phyloP scores from a whole-genome alignment of 257 asterid genomes.

The Mentha longifolia region DNA sequence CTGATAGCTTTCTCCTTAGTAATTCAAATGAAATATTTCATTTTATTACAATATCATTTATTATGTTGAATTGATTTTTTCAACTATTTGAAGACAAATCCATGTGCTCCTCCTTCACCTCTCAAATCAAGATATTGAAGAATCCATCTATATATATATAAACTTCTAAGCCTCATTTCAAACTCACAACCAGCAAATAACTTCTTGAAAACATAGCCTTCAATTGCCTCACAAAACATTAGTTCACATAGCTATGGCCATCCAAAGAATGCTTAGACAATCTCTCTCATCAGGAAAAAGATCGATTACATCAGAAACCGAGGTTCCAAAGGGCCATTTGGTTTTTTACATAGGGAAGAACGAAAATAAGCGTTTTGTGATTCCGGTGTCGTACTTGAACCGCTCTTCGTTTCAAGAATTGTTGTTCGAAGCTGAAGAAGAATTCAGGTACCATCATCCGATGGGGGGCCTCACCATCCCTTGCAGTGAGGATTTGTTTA shows the following conservation, averaged over 20 bases:
- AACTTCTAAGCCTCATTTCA: background rate
- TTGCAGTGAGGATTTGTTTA: constrained; percentile 38
- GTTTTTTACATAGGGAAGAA: constrained; percentile 47
- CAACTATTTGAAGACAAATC: constrained; percentile 25
- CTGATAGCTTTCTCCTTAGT: background rate
- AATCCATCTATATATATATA: constrained; percentile 10
- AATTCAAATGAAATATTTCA: background rate
- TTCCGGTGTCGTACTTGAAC: constrained; percentile 38
- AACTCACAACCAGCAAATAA: background rate
- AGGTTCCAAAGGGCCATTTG: constrained; percentile 48
- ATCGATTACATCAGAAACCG: constrained; percentile 25
- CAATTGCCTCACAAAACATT: background rate
- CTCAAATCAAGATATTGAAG: background rate
- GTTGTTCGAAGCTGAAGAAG: constrained; percentile 40
- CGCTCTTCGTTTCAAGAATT: constrained; percentile 43
- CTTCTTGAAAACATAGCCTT: background rate
- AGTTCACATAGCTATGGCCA: constrained; percentile 30
- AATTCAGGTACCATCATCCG: constrained; percentile 43
- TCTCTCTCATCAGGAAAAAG: constrained; percentile 33
- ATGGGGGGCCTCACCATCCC: constrained; percentile 53
- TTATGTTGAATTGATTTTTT: background rate
- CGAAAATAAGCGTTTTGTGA: constrained; percentile 28
- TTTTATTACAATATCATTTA: background rate
- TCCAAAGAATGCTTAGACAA: constrained; percentile 33
- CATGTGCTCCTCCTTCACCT: constrained; percentile 33